Base-by-base conservation (phyloP, 768 basidiomycete species). In the Pleurotus djamor region DNA sequence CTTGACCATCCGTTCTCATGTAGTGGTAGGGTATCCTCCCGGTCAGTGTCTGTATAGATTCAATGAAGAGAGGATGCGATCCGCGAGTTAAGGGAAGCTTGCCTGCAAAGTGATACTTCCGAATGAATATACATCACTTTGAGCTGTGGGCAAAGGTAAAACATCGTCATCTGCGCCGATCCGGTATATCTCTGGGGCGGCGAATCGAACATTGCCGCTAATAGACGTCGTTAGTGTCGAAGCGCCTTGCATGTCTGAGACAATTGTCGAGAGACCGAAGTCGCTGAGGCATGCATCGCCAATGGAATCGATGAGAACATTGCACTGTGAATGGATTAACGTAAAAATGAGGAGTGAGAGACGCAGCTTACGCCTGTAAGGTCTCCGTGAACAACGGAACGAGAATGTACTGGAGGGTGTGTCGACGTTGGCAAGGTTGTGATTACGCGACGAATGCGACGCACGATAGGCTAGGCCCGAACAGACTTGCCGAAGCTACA, bases 1-100 rank as follows among this genome's bases (percentile, higher is more conserved):
- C 57, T n/a, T 58, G 57, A 3, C 45, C 57, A 48, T 58, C 57
- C 5, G 57, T 37, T n/a, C 48, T 17, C 45, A 58, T 21, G 13
- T 58, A 58, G 28, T 58, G 57, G 45, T 58, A 58, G n/a, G 57
- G 57, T 6, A 58, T n/a, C 13, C 16, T n/a, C 2, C 21, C 57
- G 1, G 57, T 48, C 4, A 58, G 45, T 10, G 45, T 58, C 57
- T 58, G 9, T 33, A 36, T 12, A 1, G 4, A n/a, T 12, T 56
- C 1, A 5, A 12, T 17, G 14, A n/a, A 52, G 6, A 5, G 10
- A 16, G n/a, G 17, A 12, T 2, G 16, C 16, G 3, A 38, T 47
- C 9, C 5, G 5, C 13, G 33, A 32, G 1, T 52, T 2, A 52
- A 34, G 45, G 35, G 48, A 36, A 48, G 36, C 57, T 3, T 16